Conservation (phyloP, 345 rosid genomes). For the Kandelia obovata region DNA sequence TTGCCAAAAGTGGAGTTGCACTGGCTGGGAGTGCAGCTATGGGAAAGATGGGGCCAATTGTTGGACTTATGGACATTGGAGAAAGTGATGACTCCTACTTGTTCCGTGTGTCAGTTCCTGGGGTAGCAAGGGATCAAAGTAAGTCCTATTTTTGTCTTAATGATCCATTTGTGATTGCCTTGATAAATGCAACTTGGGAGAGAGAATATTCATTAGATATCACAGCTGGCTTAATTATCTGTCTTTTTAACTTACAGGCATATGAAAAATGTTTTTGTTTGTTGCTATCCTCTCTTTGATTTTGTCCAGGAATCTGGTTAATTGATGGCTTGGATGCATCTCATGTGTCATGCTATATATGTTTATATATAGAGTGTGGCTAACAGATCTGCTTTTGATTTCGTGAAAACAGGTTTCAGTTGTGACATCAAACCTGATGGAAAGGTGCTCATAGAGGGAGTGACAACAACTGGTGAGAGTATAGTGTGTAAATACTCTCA, state of each 20-base stretch:
- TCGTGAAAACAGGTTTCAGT: conserved; percentile 52
- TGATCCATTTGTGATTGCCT: not conserved
- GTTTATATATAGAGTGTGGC: too few species aligned
- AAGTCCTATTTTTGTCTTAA: conserved; percentile 23
- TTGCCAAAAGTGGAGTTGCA: conserved; percentile 46
- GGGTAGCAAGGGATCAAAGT: conserved; percentile 67
- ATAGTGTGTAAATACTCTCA: conserved; percentile 50
- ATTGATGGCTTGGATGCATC: too few species aligned
- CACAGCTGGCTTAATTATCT: not conserved
- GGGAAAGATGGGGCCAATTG: conserved; percentile 52
- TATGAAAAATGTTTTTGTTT: not conserved
- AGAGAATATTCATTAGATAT: not conserved
- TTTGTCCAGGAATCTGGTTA: too few species aligned
- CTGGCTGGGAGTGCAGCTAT: conserved; percentile 65
- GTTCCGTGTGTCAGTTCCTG: conserved; percentile 67
- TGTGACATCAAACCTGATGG: conserved; percentile 64
- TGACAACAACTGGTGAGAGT: conserved; percentile 70
- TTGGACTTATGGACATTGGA: conserved; percentile 58
- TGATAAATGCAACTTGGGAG: not conserved
- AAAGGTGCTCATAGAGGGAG: conserved; percentile 55
- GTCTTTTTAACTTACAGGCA: not conserved
- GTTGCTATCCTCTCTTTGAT: too few species aligned
- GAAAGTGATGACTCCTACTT: conserved; percentile 59
- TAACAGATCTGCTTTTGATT: conserved; percentile 10
- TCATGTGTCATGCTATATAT: too few species aligned